Evolutionary conservation across 331 rosid genomes (phyloP).

Genomic region (Malus hybrid): DNA sequence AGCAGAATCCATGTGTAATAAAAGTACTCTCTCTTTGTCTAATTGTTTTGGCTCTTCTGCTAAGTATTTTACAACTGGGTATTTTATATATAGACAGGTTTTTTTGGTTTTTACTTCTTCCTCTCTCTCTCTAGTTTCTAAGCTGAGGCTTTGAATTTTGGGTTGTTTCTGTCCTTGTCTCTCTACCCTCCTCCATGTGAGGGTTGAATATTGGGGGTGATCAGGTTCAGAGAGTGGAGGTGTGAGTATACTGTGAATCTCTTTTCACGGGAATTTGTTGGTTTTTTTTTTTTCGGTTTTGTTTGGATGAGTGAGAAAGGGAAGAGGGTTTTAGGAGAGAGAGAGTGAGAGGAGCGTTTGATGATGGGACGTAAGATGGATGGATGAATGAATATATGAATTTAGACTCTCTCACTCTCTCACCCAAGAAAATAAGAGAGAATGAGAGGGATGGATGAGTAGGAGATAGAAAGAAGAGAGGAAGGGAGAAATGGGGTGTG

Average conservation of each 20-base stretch:
- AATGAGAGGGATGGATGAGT: not conserved
- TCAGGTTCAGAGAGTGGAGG: not conserved
- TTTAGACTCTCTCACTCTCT: not conserved
- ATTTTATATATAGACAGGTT: not conserved
- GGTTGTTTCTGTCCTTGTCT: not conserved
- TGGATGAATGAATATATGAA: not conserved
- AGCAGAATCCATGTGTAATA: constrained; percentile 51
- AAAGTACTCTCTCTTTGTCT: not conserved
- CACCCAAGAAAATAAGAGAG: too few relatives aligned
- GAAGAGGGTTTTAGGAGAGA: constrained; percentile 2
- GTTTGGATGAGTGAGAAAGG: not conserved
- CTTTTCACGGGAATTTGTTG: constrained; percentile 22
- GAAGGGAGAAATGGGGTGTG: not conserved
- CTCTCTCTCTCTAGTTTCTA: not conserved
- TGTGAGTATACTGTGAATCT: not conserved
- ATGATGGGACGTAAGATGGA: constrained; percentile 77
- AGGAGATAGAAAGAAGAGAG: not conserved
- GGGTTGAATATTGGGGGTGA: not conserved
- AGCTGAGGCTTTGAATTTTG: not conserved
- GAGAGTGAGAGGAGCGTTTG: constrained; percentile 9
- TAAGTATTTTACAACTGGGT: not conserved
- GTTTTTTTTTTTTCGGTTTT: not conserved
- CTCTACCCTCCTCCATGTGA: constrained; percentile 4
- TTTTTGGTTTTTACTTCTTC: not conserved
- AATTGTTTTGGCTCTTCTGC: not conserved